Percentiles rank a stretch among this genome's conserved stretches.
These are phyloP conservation scores for Stellera chamaejasme DNA, from an alignment of 345 rosid species.

Conservation along the genomic window DNA sequence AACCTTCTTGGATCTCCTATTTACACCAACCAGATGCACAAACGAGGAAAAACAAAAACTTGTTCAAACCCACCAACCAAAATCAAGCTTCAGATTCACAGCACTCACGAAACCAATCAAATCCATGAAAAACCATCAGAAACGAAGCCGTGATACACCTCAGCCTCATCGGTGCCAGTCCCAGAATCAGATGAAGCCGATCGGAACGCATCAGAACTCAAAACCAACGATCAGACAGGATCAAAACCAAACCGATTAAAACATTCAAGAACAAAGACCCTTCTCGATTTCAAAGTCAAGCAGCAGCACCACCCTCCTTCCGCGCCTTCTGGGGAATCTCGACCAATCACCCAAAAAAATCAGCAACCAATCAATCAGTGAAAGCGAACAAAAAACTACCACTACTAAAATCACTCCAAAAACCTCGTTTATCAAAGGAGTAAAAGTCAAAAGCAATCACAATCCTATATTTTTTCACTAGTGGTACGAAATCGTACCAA, in stretches of 20 bases:
- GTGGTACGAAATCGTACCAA: too few relatives aligned
- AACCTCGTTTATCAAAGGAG: too few relatives aligned
- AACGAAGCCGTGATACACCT: slow-evolving; percentile 17
- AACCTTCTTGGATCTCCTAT: slow-evolving; percentile 10
- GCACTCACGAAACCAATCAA: slow-evolving; percentile 27
- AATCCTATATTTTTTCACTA: too few relatives aligned
- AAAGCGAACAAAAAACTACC: too few relatives aligned
- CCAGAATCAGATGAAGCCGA: slow-evolving; percentile 13
- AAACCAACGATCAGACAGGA: slow-evolving; percentile 7
- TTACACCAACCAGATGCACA: slow-evolving; percentile 17
- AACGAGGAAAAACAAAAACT: slow-evolving; percentile 10
- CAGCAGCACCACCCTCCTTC: too few relatives aligned
- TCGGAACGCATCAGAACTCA: slow-evolving; percentile 6
- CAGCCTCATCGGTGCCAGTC: slow-evolving; percentile 18
- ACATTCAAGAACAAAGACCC: too few relatives aligned
- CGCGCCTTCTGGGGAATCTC: too few relatives aligned
- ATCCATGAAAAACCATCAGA: slow-evolving; percentile 17
- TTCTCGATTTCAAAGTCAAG: too few relatives aligned
- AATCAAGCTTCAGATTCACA: slow-evolving; percentile 13
- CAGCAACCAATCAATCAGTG: too few relatives aligned
- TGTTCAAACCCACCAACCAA: slow-evolving; percentile 18
- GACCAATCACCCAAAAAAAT: too few relatives aligned
- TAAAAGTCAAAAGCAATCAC: too few relatives aligned
- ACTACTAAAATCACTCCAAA: too few relatives aligned
- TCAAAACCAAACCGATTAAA: neutral